Base-by-base conservation (phyloP, 2,329 filamentous ascomycete species). In the Knufia fluminis region DNA sequence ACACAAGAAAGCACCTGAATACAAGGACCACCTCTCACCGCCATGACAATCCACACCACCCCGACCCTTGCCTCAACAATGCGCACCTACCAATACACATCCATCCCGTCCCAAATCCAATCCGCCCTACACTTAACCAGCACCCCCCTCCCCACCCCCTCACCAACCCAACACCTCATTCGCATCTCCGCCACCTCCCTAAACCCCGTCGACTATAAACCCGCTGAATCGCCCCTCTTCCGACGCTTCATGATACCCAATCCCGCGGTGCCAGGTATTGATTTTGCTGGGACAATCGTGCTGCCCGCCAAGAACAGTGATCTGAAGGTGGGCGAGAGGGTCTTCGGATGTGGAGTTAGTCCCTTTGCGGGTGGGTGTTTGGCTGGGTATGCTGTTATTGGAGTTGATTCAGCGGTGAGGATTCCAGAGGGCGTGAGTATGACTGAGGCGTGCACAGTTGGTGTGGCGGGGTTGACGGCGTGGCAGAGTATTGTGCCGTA, bases 141-240 rank as follows among this genome's bases (percentile, higher is more conserved):
- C 9, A 67, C 71, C 3, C 62, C 71, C 2, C 58, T 70, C 9
- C 72, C 76, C 7, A 52, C 43, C 2, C 54, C 56, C 32, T 41
- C 51, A 23, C 44, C 44, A 24, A 46, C 45, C 9, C 55, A 78
- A 53, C 60, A 82, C 39, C 70, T 83, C 12, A 66, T 84, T 43
- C 66, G 75, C 53, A 74, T 84, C 6, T 63, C 75, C 50, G 66
- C 71, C 50, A 69, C 71, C 22, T 66, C 74, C 20, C 60, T 83
- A 54, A 85, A 84, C 60, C 80, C 80, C 0, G 75, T 76, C 23
- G 82, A 85, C 69, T 77, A 80, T 71, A 85, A 85, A 62, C 55
- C 77, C 1, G 69, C 76, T 8, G 79, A 83, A 59, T 64, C 72
- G 23, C 63, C 71, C 0, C 19, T 72, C 2, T 49, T 76, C 4